These are phyloP conservation scores for Phlebiopsis flavidoalba DNA, from an alignment of 768 basidiomycete species.

Conservation along the genomic window DNA sequence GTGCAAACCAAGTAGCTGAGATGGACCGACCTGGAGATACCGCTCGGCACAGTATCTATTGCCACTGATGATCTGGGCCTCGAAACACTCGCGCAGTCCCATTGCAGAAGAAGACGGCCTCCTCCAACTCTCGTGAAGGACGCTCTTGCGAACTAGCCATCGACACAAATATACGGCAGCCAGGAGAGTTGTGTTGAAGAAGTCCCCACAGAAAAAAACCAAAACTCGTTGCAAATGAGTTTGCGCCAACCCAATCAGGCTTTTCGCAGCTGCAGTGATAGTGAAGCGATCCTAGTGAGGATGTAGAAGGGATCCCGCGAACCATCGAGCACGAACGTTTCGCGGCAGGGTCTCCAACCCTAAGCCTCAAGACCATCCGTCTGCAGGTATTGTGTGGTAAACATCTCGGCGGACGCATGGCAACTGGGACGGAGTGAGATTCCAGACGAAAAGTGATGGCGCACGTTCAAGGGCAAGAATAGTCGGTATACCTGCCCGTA, in stretches of 20 bases:
- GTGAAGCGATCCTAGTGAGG: neutral
- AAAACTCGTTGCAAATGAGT: neutral
- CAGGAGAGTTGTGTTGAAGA: no score
- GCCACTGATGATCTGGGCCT: no score
- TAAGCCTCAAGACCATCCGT: constrained; percentile 67
- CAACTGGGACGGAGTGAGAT: constrained; percentile 25
- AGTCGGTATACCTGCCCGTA: constrained; percentile 80
- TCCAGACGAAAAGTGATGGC: constrained; percentile 23
- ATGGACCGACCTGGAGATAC: no score
- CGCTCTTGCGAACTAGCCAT: no score
- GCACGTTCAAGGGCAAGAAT: constrained; percentile 83
- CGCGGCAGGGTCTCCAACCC: constrained; percentile 56
- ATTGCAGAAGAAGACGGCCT: no score
- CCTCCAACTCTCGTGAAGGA: no score
- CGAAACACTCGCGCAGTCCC: no score
- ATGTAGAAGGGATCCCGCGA: neutral
- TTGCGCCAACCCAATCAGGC: neutral
- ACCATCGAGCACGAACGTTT: constrained; percentile 30
- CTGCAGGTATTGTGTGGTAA: constrained; percentile 55
- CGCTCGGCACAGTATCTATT: no score
- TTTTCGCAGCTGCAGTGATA: neutral
- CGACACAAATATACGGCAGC: no score
- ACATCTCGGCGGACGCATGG: constrained; percentile 58
- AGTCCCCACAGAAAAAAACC: no score
- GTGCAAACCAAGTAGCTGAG: neutral